These are phyloP conservation scores for Penicillium alfredii DNA, from an alignment of 495 filamentous ascomycete genomes.

Conservation along the genomic window DNA sequence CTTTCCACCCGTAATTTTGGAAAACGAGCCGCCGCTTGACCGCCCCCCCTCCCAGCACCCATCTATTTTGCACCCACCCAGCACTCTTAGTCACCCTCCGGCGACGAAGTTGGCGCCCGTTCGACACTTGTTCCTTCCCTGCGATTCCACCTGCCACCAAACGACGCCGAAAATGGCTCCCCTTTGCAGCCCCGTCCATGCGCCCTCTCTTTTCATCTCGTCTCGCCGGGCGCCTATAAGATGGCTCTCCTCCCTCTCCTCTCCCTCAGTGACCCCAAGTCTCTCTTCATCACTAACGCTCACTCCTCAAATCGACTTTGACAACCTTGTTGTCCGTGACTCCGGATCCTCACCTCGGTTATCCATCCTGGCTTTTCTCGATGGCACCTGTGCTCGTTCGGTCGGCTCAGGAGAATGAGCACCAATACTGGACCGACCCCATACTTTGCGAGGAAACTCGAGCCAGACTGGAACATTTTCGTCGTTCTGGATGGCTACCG, in stretches of 20 bases:
- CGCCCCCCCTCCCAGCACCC: no score
- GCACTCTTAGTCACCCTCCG: no score
- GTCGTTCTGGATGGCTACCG: constrained; percentile 24
- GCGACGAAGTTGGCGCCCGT: no score
- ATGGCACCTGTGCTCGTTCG: constrained; percentile 13
- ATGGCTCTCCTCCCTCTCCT: constrained; percentile 12
- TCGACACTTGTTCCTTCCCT: no score
- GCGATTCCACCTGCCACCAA: no score
- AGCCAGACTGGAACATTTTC: constrained; percentile 26
- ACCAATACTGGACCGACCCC: constrained; percentile 28
- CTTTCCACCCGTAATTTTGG: not conserved
- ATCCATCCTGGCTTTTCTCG: constrained; percentile 2
- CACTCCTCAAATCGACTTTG: constrained; percentile 1
- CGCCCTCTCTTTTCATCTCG: constrained; percentile 8
- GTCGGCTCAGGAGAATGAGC: constrained; percentile 17
- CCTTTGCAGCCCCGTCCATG: constrained; percentile 13
- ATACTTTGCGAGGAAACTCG: constrained; percentile 29
- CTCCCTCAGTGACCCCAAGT: constrained; percentile 3
- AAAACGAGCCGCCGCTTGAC: not conserved
- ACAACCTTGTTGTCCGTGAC: constrained; percentile 2
- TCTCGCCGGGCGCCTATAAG: constrained; percentile 15
- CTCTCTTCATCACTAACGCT: constrained; percentile 3
- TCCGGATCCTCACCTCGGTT: constrained; percentile 1
- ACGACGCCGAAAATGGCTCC: constrained; percentile 19
- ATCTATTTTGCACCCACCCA: no score